Percentiles rank a stretch among this genome's conserved stretches.
These are phyloP conservation scores for Nakaseomyces delphensis DNA, from an alignment of 1,139 yeast genomes.

Conservation along the genomic window DNA sequence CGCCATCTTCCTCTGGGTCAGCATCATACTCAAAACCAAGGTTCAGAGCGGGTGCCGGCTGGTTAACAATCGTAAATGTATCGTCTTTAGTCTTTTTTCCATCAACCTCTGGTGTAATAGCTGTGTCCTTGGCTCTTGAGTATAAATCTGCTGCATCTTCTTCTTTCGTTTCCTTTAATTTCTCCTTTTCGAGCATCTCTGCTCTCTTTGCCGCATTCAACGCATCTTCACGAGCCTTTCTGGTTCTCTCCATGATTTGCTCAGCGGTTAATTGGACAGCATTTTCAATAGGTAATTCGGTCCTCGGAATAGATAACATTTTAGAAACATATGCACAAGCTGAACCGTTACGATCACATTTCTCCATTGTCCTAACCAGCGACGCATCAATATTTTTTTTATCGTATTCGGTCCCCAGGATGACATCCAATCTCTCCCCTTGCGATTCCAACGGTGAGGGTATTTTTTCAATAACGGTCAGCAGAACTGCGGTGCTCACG, in stretches of 20 bases:
- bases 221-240: slow-evolving; percentile 53
- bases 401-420: slow-evolving; percentile 52
- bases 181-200: slow-evolving; percentile 43
- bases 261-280: slow-evolving; percentile 32
- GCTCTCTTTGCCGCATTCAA: slow-evolving; percentile 55
- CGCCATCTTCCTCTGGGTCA: slow-evolving; percentile 11
- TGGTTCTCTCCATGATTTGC: slow-evolving; percentile 59
- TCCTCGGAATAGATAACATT: slow-evolving; percentile 73
- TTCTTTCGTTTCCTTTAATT: slow-evolving; percentile 11
- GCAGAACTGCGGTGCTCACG: slow-evolving; percentile 71
- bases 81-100: slow-evolving; percentile 11
- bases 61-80: slow-evolving; percentile 19
- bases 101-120: slow-evolving; percentile 25
- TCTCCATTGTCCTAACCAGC: slow-evolving; percentile 48
- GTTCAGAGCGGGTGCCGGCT: slow-evolving; percentile 22
- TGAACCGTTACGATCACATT: slow-evolving; percentile 57
- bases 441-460: slow-evolving; percentile 84
- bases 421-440: slow-evolving; percentile 54
- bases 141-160: slow-evolving; percentile 25
- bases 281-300: slow-evolving; percentile 54
- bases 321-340: slow-evolving; percentile 83
- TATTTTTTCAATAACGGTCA: slow-evolving; percentile 74
- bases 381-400: slow-evolving; percentile 41
- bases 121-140: slow-evolving; percentile 25
- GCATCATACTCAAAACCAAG: slow-evolving; percentile 19